These are phyloP conservation scores for Raffaelea arxii DNA, from an alignment of 2,329 filamentous ascomycete genomes.

Conservation along the genomic window DNA sequence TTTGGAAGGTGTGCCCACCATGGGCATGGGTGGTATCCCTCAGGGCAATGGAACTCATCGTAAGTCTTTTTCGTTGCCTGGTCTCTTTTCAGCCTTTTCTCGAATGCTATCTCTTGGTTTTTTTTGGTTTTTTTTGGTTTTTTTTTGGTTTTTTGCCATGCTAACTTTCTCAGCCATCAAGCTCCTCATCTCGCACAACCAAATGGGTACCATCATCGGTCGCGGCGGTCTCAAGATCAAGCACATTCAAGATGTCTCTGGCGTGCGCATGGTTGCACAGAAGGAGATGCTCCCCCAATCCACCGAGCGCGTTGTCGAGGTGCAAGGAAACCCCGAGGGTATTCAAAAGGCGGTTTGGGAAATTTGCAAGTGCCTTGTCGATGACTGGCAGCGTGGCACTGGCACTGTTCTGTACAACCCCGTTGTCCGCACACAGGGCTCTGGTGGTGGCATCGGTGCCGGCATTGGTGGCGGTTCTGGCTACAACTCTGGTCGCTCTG, in stretches of 20 bases:
- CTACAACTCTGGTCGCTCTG: constrained; percentile 32
- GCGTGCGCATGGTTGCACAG: constrained; percentile 97
- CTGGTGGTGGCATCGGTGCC: constrained; percentile 37
- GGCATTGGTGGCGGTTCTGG: constrained; percentile 26
- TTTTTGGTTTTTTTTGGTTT: neutral
- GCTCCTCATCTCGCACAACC: constrained; percentile 96
- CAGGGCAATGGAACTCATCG: constrained; percentile 86
- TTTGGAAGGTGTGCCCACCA: constrained; percentile 83
- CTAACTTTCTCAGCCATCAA: constrained; percentile 64
- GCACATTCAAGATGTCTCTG: constrained; percentile 94
- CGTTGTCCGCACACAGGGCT: constrained; percentile 72
- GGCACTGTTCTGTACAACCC: constrained; percentile 98
- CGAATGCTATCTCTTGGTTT: neutral
- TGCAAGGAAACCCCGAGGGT: constrained; percentile 88
- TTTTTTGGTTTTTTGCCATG: neutral
- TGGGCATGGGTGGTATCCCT: constrained; percentile 92
- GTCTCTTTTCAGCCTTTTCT: constrained; percentile 6
- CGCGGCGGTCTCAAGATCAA: constrained; percentile 97
- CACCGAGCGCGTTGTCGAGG: constrained; percentile 93
- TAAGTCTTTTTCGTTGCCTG: constrained; percentile 39
- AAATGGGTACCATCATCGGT: constrained; percentile 99
- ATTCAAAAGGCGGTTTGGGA: constrained; percentile 97
- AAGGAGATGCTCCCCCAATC: constrained; percentile 99
- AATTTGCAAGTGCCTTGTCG: constrained; percentile 95
- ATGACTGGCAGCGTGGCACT: constrained; percentile 95